Evolutionary conservation across 2,329 filamentous ascomycete species (phyloP), one percentile per base, ranked within the genome.

Genomic region (Cladosporium halotolerans): DNA sequence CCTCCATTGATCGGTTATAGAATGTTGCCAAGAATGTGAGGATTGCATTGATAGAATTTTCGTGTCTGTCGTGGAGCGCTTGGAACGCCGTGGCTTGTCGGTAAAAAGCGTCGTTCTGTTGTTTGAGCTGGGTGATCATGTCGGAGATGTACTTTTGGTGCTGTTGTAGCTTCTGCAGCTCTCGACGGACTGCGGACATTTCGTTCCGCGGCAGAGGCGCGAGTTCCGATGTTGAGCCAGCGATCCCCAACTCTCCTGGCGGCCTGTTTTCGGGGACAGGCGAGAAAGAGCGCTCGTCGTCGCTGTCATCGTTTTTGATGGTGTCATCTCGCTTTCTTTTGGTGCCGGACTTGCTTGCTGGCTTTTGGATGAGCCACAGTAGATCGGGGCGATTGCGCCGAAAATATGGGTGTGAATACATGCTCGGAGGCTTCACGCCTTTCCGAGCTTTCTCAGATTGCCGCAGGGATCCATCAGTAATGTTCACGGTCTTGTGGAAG

Each of bases 1-100:
- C 89, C 67, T 96, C 91, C 46, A 99, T 74, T 58, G 89, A 95
- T 65, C 95, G 86, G 58, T 95, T 87, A 72, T 97, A 99, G 40
- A 99, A 92, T 10, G 95, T 97, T 43, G 92, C 93, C 16, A 99
- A 79, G 70, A 99, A 97, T 46, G 91, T 95, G 40, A 99, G 79
- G 57, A 99, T 97, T n/a, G 92, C 92, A 66, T 96, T 97, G 71
- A 99, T 97, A 0, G 92, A 96, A 67, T 92, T 96, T 68, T 99
- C 93, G 65, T 99, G 93, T n/a, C 93, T 85, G 62, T 92, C 90
- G 66, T 97, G 92, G 66, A 95, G 83, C 55, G 83, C 87, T 70
- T 97, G 91, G 67, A 96, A 96, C 54, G 88, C 84, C 42, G 88
- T 80, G 0, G 92, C 91, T 70, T 96, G 90, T 53, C 88, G 86